phyloP scores from a whole-genome alignment of 176 grass and related monocot genomes.

The Rhynchospora tenuis region DNA sequence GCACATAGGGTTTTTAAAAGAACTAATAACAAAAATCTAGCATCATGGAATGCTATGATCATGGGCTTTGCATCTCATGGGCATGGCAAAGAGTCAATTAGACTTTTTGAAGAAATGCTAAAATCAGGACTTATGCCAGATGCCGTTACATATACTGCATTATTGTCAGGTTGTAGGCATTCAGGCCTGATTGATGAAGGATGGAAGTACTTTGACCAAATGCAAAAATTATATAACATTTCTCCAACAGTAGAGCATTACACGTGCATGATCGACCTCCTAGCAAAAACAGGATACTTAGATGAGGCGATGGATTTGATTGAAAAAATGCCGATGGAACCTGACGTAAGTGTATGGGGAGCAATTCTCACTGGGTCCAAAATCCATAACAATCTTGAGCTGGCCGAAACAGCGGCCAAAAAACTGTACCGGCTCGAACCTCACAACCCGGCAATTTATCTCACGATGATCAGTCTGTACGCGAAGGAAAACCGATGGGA shows the following conservation, averaged over 20 bases:
- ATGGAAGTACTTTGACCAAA: conserved; percentile 71
- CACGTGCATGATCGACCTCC: conserved; percentile 88
- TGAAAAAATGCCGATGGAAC: conserved; percentile 33
- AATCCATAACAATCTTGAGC: conserved; percentile 50
- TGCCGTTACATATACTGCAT: conserved; percentile 66
- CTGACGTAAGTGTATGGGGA: conserved; percentile 56
- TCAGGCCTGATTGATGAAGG: conserved; percentile 52
- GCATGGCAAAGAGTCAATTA: conserved; percentile 35
- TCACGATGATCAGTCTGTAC: conserved; percentile 75
- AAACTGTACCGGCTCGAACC: conserved; percentile 66
- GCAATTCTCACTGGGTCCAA: conserved; percentile 56
- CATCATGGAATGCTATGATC: conserved; percentile 72
- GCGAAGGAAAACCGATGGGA: conserved; percentile 53
- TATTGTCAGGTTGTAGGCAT: conserved; percentile 73
- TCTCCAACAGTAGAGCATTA: conserved; percentile 54
- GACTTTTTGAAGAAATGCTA: conserved; percentile 57
- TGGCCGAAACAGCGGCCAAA: conserved; percentile 53
- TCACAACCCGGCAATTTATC: conserved; percentile 73
- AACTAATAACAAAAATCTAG: conserved; percentile 55
- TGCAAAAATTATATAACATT: conserved; percentile 49
- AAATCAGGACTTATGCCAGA: conserved; percentile 44
- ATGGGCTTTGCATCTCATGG: conserved; percentile 58
- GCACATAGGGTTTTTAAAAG: conserved; percentile 35
- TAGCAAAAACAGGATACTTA: conserved; percentile 61
- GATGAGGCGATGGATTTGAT: conserved; percentile 84